Evolutionary conservation across 768 basidiomycete genomes (phyloP), one percentile per base, ranked within the genome.

Genomic region (Suillus brevipes): DNA sequence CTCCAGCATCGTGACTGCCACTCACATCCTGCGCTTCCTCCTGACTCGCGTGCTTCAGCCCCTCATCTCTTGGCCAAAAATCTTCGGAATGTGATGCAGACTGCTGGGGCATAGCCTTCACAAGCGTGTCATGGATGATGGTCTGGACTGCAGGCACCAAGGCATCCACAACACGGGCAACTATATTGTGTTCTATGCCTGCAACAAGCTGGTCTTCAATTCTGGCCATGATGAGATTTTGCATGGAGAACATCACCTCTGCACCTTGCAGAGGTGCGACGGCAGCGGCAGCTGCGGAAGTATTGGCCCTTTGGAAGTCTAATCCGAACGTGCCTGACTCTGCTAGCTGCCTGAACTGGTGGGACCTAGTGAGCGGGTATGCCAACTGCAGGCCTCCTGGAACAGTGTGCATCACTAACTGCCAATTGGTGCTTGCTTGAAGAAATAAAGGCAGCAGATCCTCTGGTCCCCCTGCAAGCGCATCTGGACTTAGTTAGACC

Each of bases 371-470:
- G 50, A 5, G 8, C 2, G 8, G 34, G 37, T 62, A 62, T 52
- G 25, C 16, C 8, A 62, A 36, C 36, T 16, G 6, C n/a, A 50
- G 45, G 4, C 61, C 61, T 14, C 47, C 61, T 18, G 61, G 34
- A 20, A 62, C 5, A 3, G 31, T 36, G n/a, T 52, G 47, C 47
- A 62, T 62, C 45, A 62, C 7, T 13, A 50, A 4, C 49, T 50
- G 49, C 49, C 49, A 50, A 12, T 70, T 67, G 0, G 57, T 70
- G 61, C 73, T 75, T 1, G 67, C 69, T 20, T 73, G 63, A 4
- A 76, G 49, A 50, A 67, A 78, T 1, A 72, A 60, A 0, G 63
- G 67, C 9, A 78, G 42, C 0, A 74, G 62, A 49, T 77, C 73
- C 57, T 75, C 74, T 1, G 72, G 0, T 1, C 60, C 69, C 2